phyloP scores from a whole-genome alignment of 768 basidiomycete species.

The Xanthoconium stramineum region DNA sequence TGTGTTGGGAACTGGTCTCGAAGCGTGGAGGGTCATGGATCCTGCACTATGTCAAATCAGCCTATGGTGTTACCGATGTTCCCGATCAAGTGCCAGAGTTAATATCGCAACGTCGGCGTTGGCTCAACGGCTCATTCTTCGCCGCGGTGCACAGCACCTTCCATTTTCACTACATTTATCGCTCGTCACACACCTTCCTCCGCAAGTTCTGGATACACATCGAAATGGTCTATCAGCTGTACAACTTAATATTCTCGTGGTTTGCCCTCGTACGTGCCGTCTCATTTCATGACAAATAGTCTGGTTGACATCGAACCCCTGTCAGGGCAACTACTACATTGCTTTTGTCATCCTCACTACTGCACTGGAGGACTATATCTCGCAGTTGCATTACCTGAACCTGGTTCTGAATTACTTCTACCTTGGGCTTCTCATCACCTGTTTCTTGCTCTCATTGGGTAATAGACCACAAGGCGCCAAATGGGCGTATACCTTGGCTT shows the following conservation, averaged over 20 bases:
- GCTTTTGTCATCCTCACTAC: slow-evolving; percentile 76
- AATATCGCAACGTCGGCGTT: slow-evolving; percentile 91
- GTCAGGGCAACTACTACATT: slow-evolving; percentile 86
- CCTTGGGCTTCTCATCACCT: slow-evolving; percentile 80
- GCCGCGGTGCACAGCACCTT: slow-evolving; percentile 89
- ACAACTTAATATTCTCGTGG: slow-evolving; percentile 93
- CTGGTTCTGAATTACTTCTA: slow-evolving; percentile 83
- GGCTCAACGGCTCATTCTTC: slow-evolving; percentile 99
- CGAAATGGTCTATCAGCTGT: slow-evolving; percentile 87
- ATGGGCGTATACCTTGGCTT: slow-evolving; percentile 79
- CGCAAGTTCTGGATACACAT: slow-evolving; percentile 95
- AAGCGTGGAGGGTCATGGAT: slow-evolving; percentile 90
- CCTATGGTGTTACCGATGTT: slow-evolving; percentile 90
- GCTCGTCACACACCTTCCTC: slow-evolving; percentile 76
- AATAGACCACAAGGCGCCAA: slow-evolving; percentile 91
- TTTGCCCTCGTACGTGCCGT: slow-evolving; percentile 62
- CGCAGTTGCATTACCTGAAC: slow-evolving; percentile 70
- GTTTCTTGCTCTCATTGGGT: slow-evolving; percentile 84
- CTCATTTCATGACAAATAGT: not conserved
- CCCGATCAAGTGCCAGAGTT: slow-evolving; percentile 94
- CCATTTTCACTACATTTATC: slow-evolving; percentile 94
- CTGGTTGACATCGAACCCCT: not conserved
- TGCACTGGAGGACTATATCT: slow-evolving; percentile 64
- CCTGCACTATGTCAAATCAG: slow-evolving; percentile 94
- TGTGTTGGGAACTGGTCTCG: slow-evolving; percentile 98